phyloP scores from a whole-genome alignment of 495 filamentous ascomycete genomes.

The Penicillium pulvis region DNA sequence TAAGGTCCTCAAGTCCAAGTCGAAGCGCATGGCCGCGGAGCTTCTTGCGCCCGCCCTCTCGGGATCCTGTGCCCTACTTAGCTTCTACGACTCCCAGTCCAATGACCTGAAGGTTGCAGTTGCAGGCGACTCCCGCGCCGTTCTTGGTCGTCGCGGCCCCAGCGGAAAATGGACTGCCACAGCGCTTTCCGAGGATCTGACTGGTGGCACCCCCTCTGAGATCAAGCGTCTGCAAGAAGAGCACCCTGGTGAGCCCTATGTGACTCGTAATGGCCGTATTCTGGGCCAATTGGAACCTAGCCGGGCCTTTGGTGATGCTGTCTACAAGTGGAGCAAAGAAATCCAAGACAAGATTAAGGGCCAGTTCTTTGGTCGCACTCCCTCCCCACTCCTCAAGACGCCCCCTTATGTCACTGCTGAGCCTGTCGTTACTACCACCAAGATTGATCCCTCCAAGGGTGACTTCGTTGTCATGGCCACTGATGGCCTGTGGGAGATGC shows the following conservation, averaged over 20 bases:
- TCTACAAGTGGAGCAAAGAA: slow-evolving; percentile 93
- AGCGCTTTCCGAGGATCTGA: slow-evolving; percentile 88
- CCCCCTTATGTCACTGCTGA: slow-evolving; percentile 98
- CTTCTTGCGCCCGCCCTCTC: slow-evolving; percentile 89
- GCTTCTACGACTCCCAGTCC: slow-evolving; percentile 87
- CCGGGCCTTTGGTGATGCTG: slow-evolving; percentile 92
- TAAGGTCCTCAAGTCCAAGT: slow-evolving; percentile 84
- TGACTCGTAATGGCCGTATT: slow-evolving; percentile 84
- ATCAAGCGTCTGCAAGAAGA: slow-evolving; percentile 75
- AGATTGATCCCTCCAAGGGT: slow-evolving; percentile 84
- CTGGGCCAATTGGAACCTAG: slow-evolving; percentile 90
- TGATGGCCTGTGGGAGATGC: slow-evolving; percentile 98
- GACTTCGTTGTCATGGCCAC: slow-evolving; percentile 98
- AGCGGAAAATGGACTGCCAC: slow-evolving; percentile 94
- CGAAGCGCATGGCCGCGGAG: slow-evolving; percentile 84
- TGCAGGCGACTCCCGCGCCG: slow-evolving; percentile 91
- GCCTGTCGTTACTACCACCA: slow-evolving; percentile 91
- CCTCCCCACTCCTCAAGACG: slow-evolving; percentile 72
- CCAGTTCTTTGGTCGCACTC: slow-evolving; percentile 81
- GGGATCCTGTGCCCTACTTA: slow-evolving; percentile 92
- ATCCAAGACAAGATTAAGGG: slow-evolving; percentile 76
- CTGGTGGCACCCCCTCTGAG: slow-evolving; percentile 82
- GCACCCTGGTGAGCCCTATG: slow-evolving; percentile 85
- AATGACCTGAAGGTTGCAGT: slow-evolving; percentile 88
- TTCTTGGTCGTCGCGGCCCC: slow-evolving; percentile 75